A percentile compares a stretch with the other conserved stretches of the same genome.
phyloP scores from a whole-genome alignment of 257 asterid species.

The Buddleja alternifolia region DNA sequence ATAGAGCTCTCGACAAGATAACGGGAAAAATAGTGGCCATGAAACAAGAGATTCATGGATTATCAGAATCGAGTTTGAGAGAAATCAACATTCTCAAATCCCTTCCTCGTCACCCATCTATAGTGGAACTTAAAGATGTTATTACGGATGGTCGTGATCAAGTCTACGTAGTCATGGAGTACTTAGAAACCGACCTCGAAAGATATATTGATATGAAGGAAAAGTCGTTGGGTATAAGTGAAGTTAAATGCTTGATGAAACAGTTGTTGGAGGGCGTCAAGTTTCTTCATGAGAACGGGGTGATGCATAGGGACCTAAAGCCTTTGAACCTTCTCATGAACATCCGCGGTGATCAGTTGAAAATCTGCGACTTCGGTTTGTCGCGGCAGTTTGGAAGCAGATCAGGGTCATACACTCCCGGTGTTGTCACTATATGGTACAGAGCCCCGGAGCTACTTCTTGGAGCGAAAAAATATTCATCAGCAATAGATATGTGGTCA shows the following conservation, averaged over 20 bases:
- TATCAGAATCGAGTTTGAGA: neutral
- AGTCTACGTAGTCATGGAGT: slow-evolving; percentile 18
- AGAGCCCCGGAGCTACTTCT: slow-evolving; percentile 23
- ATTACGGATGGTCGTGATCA: neutral
- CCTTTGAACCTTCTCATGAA: slow-evolving; percentile 34
- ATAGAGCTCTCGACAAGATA: neutral
- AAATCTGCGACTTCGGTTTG: slow-evolving; percentile 26
- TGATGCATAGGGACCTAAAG: slow-evolving; percentile 27
- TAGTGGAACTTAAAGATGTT: neutral
- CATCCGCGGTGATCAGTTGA: neutral
- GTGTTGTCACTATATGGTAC: slow-evolving; percentile 8
- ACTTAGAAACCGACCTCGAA: slow-evolving; percentile 11
- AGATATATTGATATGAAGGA: neutral
- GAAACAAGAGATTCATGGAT: neutral
- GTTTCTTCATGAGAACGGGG: slow-evolving; percentile 19
- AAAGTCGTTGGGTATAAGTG: neutral
- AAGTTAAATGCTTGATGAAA: slow-evolving; percentile 18
- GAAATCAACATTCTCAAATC: slow-evolving; percentile 3
- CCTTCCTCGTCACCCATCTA: neutral
- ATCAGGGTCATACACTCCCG: neutral
- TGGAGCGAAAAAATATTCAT: slow-evolving; percentile 10
- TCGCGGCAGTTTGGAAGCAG: neutral
- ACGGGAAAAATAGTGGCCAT: neutral
- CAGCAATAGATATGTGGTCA: slow-evolving; percentile 18
- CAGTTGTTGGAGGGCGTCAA: slow-evolving; percentile 21